These are phyloP conservation scores for Cryptosporidium meleagridis DNA, from an alignment of 169 alveolate genomes.

Conservation along the genomic window DNA sequence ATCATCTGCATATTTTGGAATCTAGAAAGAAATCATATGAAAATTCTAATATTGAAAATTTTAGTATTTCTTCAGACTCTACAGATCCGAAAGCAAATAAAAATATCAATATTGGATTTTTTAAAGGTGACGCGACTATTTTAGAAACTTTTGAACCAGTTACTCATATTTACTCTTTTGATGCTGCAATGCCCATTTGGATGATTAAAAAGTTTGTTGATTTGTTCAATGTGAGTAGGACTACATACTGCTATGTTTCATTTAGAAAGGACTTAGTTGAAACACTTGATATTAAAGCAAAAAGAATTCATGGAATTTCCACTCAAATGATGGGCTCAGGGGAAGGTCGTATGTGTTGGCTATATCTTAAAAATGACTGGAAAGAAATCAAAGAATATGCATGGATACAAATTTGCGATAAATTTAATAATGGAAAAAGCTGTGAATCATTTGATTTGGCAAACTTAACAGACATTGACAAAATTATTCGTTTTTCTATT, in stretches of 20 bases:
- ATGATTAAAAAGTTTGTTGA: constrained; percentile 83
- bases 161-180: constrained; percentile 88
- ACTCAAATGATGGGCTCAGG: constrained; percentile 86
- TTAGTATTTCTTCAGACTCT: constrained; percentile 2
- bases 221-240: constrained; percentile 77
- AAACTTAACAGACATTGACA: neutral
- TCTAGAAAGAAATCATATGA: constrained; percentile 53
- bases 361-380: constrained; percentile 86
- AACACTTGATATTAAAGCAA: constrained; percentile 79
- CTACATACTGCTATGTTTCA: constrained; percentile 82
- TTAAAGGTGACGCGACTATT: constrained; percentile 85
- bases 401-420: neutral
- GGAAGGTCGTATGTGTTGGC: constrained; percentile 85
- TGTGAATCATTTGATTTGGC: constrained; percentile 2
- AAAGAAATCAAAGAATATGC: constrained; percentile 34
- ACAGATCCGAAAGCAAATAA: constrained; percentile 10
- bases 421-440: neutral
- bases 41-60: constrained; percentile 68
- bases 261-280: constrained; percentile 81
- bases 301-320: constrained; percentile 81
- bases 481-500: constrained; percentile 19
- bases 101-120: constrained; percentile 78
- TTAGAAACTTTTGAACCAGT: constrained; percentile 85
- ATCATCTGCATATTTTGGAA: constrained; percentile 11
- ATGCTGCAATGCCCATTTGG: constrained; percentile 88